Conservation (phyloP, 257 asterid species). For the Fraxinus excelsior region DNA sequence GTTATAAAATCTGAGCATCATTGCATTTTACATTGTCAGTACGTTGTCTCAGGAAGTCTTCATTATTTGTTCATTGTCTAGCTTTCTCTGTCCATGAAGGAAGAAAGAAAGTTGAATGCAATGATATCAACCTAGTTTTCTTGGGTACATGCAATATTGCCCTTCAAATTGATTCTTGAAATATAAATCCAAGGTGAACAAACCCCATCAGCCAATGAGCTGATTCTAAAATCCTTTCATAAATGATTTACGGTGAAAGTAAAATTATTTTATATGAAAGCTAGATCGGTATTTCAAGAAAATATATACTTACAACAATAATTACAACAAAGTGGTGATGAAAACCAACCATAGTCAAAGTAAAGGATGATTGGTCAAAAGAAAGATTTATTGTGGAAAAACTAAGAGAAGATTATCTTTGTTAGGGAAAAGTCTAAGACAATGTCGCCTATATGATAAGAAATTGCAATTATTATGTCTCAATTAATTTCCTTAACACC, state of each 20-base stretch:
- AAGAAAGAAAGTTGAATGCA: conserved; percentile 7
- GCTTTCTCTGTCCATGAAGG: conserved; percentile 11
- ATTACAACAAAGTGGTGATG: no score
- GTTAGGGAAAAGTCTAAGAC: neutral
- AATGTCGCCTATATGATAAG: neutral
- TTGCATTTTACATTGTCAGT: conserved; percentile 20
- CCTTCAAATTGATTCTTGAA: neutral
- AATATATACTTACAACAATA: no score
- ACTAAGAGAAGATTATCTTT: neutral
- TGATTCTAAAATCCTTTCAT: neutral
- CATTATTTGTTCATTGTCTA: conserved; percentile 16
- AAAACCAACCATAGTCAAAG: no score
- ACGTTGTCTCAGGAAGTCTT: conserved; percentile 1
- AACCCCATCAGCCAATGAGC: neutral
- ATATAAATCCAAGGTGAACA: no score
- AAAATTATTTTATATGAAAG: neutral
- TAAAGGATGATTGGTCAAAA: neutral
- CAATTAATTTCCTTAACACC: neutral
- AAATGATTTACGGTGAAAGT: neutral
- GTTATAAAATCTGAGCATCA: conserved; percentile 20
- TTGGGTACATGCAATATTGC: neutral
- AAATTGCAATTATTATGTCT: conserved; percentile 1
- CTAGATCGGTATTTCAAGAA: neutral
- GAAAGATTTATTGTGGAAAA: conserved; percentile 9
- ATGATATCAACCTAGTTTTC: neutral